Conservation (phyloP, 2,329 filamentous ascomycete genomes). For the Diaporthe ilicicola region DNA sequence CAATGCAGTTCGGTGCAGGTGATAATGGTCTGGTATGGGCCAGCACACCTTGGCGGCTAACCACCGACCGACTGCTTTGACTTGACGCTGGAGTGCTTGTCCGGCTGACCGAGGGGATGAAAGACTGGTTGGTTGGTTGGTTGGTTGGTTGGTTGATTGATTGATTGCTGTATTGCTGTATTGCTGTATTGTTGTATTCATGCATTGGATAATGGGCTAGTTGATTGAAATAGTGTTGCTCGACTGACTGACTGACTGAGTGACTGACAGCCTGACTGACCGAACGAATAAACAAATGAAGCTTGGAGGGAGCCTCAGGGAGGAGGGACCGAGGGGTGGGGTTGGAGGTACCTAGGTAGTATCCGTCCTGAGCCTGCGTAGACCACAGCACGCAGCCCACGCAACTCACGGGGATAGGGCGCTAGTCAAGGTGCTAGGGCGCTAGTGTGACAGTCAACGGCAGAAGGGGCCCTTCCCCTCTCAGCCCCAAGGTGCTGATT, state of each 20-base stretch:
- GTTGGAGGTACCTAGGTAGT: not conserved
- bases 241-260: not conserved
- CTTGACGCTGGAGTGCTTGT: not conserved
- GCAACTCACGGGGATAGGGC: not conserved
- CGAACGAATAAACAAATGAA: not conserved
- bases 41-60: not conserved
- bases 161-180: too few species aligned
- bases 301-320: not conserved
- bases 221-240: too few species aligned
- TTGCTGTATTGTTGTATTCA: too few species aligned
- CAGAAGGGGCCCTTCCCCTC: not conserved
- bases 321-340: not conserved
- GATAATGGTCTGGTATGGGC: not conserved
- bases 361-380: not conserved
- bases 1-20: slow-evolving; percentile 10
- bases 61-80: not conserved
- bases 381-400: not conserved
- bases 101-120: not conserved
- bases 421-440: not conserved
- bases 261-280: not conserved
- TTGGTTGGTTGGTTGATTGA: not conserved
- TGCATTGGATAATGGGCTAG: too few species aligned
- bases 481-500: slow-evolving; percentile 7
- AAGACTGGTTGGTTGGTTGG: not conserved
- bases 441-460: slow-evolving; percentile 2